Conservation (phyloP, 768 basidiomycete genomes). For the Mycena floridula region DNA sequence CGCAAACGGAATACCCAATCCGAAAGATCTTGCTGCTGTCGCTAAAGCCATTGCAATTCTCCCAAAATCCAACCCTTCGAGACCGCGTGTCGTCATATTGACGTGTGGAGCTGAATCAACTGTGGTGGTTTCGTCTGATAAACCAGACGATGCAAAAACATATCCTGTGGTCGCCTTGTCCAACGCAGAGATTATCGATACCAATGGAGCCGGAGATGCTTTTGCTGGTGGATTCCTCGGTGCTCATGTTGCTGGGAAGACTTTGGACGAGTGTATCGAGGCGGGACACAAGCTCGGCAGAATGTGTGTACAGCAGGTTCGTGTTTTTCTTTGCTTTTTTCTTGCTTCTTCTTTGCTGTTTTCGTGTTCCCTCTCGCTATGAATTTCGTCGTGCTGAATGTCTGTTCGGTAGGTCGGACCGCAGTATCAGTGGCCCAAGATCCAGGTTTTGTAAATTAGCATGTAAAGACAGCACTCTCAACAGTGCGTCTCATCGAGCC, state of each 20-base stretch:
- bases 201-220: constrained; percentile 96
- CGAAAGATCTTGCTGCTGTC: constrained; percentile 59
- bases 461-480: constrained; percentile 13
- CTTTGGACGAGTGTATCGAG: constrained; percentile 68
- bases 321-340: constrained; percentile 8
- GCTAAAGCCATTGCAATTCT: constrained; percentile 71
- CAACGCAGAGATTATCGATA: constrained; percentile 78
- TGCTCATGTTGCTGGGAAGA: constrained; percentile 74
- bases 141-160: constrained; percentile 47
- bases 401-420: constrained; percentile 35
- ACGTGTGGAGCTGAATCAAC: constrained; percentile 86
- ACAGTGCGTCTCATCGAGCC: no score
- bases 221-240: constrained; percentile 97
- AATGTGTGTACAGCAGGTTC: constrained; percentile 79
- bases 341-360: background rate
- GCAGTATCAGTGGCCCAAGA: constrained; percentile 48
- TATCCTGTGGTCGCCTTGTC: constrained; percentile 54
- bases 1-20: constrained; percentile 61
- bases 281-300: constrained; percentile 82
- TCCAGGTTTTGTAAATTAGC: constrained; percentile 26
- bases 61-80: constrained; percentile 69
- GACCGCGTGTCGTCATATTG: constrained; percentile 80
- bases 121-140: constrained; percentile 58
- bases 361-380: background rate
- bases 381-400: no score